phyloP scores from a whole-genome alignment of 805 yeast genomes.

The Myxozyma geophila region DNA sequence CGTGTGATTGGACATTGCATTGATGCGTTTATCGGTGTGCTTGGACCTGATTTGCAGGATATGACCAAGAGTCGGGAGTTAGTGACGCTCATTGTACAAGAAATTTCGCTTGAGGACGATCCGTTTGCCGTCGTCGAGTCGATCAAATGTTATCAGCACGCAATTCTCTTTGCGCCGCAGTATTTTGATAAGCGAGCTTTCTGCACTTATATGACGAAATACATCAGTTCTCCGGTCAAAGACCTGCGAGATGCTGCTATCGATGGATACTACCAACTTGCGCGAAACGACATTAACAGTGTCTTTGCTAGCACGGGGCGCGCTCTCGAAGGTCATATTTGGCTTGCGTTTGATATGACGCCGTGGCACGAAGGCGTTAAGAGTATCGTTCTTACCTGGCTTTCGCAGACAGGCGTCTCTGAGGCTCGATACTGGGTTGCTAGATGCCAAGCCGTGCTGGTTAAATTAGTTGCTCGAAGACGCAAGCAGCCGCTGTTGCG shows the following conservation, averaged over 20 bases:
- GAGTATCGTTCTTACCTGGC: constrained; percentile 61
- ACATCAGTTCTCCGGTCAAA: constrained; percentile 20
- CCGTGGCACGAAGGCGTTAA: constrained; percentile 53
- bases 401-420: constrained; percentile 54
- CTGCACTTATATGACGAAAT: constrained; percentile 38
- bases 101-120: constrained; percentile 45
- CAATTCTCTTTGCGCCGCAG: constrained; percentile 53
- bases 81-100: constrained; percentile 48
- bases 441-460: constrained; percentile 53
- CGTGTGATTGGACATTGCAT: constrained; percentile 52
- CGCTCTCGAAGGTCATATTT: constrained; percentile 58
- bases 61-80: constrained; percentile 38
- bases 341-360: constrained; percentile 60
- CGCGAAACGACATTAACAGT: constrained; percentile 57
- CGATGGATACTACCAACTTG: constrained; percentile 61
- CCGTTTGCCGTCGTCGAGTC: constrained; percentile 45
- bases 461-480: constrained; percentile 33
- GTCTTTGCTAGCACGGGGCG: constrained; percentile 49
- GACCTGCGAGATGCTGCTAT: constrained; percentile 51
- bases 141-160: constrained; percentile 52
- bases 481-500: constrained; percentile 43
- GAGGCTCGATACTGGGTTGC: constrained; percentile 60
- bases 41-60: constrained; percentile 61
- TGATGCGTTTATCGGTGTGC: constrained; percentile 52
- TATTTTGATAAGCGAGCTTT: constrained; percentile 44